Percentiles rank a stretch among this genome's conserved stretches.
Evolutionary conservation across 768 basidiomycete genomes (phyloP).

Genomic region (Asterophora parasitica): DNA sequence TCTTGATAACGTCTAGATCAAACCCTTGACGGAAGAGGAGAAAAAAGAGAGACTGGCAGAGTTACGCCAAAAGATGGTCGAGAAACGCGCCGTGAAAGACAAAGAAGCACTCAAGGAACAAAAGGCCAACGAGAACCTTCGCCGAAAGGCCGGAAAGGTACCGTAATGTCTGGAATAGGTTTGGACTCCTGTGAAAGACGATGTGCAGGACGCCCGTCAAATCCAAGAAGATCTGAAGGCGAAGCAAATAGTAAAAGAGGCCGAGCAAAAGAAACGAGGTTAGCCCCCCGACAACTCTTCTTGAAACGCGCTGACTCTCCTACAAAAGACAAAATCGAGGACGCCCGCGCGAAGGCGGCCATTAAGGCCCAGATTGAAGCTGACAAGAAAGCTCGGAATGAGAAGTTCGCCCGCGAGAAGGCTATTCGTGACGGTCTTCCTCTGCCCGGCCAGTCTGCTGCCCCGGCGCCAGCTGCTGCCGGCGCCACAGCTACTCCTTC

Average conservation of each 20-base stretch:
- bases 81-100: conserved; percentile 71
- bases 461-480: conserved; percentile 20
- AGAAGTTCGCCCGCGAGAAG: conserved; percentile 86
- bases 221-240: conserved; percentile 72
- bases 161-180: conserved; percentile 7
- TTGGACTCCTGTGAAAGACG: not conserved
- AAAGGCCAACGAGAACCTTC: conserved; percentile 70
- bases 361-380: conserved; percentile 93
- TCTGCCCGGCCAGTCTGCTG: conserved; percentile 27
- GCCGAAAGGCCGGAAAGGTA: conserved; percentile 83
- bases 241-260: conserved; percentile 82
- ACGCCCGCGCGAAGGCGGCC: conserved; percentile 79
- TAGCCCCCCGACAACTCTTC: conserved; percentile 5
- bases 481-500: conserved; percentile 31
- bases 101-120: conserved; percentile 69
- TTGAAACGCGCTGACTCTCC: not conserved
- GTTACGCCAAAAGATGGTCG: conserved; percentile 71
- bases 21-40: conserved; percentile 93
- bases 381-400: conserved; percentile 85
- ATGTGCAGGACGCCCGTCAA: conserved; percentile 57
- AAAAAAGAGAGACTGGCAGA: conserved; percentile 79
- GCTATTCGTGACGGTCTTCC: conserved; percentile 77
- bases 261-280: conserved; percentile 79
- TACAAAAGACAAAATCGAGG: conserved; percentile 80
- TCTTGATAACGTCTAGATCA: conserved; percentile 50